These are phyloP conservation scores for Lippia alba DNA, from an alignment of 305 asterid species.

Conservation along the genomic window DNA sequence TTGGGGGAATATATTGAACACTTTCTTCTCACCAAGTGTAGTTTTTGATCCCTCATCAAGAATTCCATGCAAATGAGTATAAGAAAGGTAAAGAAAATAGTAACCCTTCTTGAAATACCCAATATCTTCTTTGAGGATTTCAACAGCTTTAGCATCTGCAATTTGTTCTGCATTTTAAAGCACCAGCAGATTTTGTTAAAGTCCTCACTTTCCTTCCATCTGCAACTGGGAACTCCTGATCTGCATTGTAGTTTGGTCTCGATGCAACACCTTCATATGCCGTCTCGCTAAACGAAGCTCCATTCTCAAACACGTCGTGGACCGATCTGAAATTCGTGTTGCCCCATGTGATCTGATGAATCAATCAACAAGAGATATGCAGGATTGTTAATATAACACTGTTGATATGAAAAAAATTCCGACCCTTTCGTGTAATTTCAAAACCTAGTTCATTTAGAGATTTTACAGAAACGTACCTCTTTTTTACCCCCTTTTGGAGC, in stretches of 20 bases:
- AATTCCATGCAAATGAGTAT: neutral
- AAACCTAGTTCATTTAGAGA: too few relatives aligned
- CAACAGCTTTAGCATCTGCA: conserved; percentile 49
- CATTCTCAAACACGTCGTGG: conserved; percentile 73
- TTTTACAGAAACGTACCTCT: conserved; percentile 47
- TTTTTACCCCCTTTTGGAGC: conserved; percentile 67
- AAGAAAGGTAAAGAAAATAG: neutral
- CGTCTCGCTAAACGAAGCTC: conserved; percentile 63
- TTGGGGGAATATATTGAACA: neutral
- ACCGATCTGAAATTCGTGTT: conserved; percentile 57
- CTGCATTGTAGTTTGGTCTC: conserved; percentile 64
- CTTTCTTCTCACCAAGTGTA: neutral
- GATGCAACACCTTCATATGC: conserved; percentile 35
- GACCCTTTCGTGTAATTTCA: too few relatives aligned
- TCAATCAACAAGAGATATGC: neutral
- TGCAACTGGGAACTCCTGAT: conserved; percentile 64
- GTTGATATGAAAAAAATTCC: too few relatives aligned
- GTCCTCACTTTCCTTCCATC: conserved; percentile 54
- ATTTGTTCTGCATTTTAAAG: conserved; percentile 56
- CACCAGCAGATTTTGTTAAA: conserved; percentile 72
- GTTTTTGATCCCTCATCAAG: neutral
- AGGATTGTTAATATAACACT: too few relatives aligned
- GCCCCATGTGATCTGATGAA: neutral
- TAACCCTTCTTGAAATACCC: too few relatives aligned
- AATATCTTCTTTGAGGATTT: neutral